These are phyloP conservation scores for Sarcodon aspratus DNA, from an alignment of 768 basidiomycete genomes.

Conservation along the genomic window DNA sequence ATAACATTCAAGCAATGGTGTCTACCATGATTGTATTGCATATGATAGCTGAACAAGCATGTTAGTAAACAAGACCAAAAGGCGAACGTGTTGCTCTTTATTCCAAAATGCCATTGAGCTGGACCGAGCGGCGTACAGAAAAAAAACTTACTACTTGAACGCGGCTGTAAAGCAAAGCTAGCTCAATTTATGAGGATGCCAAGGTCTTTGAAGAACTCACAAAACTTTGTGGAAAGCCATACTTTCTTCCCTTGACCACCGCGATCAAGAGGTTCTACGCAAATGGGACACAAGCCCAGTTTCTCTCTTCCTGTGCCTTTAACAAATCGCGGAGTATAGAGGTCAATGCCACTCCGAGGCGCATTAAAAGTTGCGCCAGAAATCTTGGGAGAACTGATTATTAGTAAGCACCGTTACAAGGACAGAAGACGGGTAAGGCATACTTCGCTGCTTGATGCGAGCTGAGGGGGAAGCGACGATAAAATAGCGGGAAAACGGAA, in stretches of 20 bases:
- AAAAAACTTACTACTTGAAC: slow-evolving; percentile 56
- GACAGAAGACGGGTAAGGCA: slow-evolving; percentile 23
- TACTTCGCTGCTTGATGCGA: slow-evolving; percentile 34
- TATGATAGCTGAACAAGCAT: slow-evolving; percentile 48
- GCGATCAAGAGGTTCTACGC: slow-evolving; percentile 44
- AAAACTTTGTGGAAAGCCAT: slow-evolving; percentile 75
- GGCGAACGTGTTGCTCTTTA: no score
- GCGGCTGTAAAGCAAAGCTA: slow-evolving; percentile 23
- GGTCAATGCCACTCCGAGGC: slow-evolving; percentile 47
- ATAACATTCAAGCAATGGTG: background rate
- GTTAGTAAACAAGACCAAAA: background rate
- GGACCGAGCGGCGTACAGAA: no score
- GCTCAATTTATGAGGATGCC: no score
- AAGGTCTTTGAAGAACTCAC: no score
- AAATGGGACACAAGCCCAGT: slow-evolving; percentile 68
- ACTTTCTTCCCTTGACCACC: slow-evolving; percentile 53
- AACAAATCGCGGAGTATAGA: slow-evolving; percentile 74
- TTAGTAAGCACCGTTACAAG: background rate
- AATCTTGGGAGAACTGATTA: slow-evolving; percentile 6
- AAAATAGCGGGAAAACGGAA: slow-evolving; percentile 46
- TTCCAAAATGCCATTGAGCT: no score
- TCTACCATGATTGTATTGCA: slow-evolving; percentile 71
- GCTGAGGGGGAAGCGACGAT: slow-evolving; percentile 59
- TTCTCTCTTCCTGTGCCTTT: slow-evolving; percentile 58
- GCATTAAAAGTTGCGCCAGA: slow-evolving; percentile 41